These are phyloP conservation scores for Pichia pseudocactophila DNA, from an alignment of 805 yeast genomes.

Conservation along the genomic window DNA sequence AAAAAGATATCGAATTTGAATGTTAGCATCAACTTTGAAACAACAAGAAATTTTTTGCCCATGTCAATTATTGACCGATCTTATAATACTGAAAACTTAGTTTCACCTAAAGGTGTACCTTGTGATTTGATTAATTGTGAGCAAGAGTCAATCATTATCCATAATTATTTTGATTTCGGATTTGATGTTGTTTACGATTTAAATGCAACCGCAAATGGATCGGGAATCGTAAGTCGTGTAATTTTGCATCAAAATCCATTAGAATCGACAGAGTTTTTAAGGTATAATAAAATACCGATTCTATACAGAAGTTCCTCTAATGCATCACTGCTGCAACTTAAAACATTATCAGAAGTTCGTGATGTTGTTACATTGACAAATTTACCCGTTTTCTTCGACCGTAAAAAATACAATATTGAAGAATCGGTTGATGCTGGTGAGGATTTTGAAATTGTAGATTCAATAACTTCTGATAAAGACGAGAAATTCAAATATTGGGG, in stretches of 20 bases:
- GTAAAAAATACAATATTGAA: conserved; percentile 27
- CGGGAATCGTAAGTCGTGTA: conserved; percentile 34
- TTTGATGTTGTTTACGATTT: conserved; percentile 45
- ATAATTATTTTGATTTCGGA: conserved; percentile 49
- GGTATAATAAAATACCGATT: conserved; percentile 41
- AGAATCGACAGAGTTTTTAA: conserved; percentile 45
- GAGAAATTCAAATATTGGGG: conserved; percentile 29
- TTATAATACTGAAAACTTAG: background rate
- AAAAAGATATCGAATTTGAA: conserved; percentile 7
- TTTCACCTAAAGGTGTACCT: background rate
- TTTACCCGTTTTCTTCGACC: conserved; percentile 25
- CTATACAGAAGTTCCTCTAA: background rate
- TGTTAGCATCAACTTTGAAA: background rate
- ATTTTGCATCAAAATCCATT: conserved; percentile 44
- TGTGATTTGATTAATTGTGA: background rate
- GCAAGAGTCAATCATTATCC: conserved; percentile 29
- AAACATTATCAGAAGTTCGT: background rate
- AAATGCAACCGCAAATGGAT: conserved; percentile 17
- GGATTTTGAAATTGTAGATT: conserved; percentile 24
- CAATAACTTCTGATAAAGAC: conserved; percentile 18
- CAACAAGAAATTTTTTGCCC: conserved; percentile 5
- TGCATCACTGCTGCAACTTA: too few relatives aligned
- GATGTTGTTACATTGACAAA: background rate
- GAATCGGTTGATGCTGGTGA: conserved; percentile 12
- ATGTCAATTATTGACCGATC: background rate